Percentiles rank a stretch among this genome's conserved stretches.
phyloP scores from a whole-genome alignment of 2,329 filamentous ascomycete species.

The Teratosphaeria destructans region DNA sequence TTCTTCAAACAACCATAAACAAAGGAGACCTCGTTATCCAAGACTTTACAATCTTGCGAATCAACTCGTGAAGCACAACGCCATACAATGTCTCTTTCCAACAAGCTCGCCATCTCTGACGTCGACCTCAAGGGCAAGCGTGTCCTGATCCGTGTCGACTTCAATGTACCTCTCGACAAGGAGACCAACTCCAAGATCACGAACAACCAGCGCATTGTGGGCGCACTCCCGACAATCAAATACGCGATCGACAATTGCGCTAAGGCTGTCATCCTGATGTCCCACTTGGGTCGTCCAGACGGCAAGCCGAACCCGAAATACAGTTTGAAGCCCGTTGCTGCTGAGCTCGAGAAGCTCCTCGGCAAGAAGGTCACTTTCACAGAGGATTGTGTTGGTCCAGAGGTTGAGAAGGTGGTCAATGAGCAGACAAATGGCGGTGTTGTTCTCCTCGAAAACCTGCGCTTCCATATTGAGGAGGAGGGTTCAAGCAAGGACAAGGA shows the following conservation, averaged over 20 bases:
- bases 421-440: slow-evolving; percentile 72
- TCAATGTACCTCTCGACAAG: slow-evolving; percentile 94
- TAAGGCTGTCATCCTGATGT: slow-evolving; percentile 84
- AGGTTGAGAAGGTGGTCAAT: slow-evolving; percentile 83
- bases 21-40: not conserved
- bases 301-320: slow-evolving; percentile 86
- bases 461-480: slow-evolving; percentile 97
- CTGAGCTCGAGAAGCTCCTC: slow-evolving; percentile 66
- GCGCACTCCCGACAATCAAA: slow-evolving; percentile 49
- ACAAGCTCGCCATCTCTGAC: slow-evolving; percentile 94
- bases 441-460: slow-evolving; percentile 90
- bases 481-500: slow-evolving; percentile 87
- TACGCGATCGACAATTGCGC: slow-evolving; percentile 31
- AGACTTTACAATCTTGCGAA: not conserved
- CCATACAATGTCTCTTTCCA: slow-evolving; percentile 83
- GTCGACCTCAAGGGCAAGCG: slow-evolving; percentile 97
- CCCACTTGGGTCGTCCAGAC: slow-evolving; percentile 91
- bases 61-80: not conserved
- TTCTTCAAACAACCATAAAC: not conserved
- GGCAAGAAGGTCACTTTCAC: slow-evolving; percentile 79
- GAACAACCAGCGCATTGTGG: slow-evolving; percentile 97
- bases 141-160: slow-evolving; percentile 97
- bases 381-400: slow-evolving; percentile 77
- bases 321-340: slow-evolving; percentile 81
- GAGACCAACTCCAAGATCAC: slow-evolving; percentile 73